Percentiles rank a stretch among this genome's conserved stretches.
These are phyloP conservation scores for Aspergillus calidoustus DNA, from an alignment of 2,329 filamentous ascomycete species.

Conservation along the genomic window DNA sequence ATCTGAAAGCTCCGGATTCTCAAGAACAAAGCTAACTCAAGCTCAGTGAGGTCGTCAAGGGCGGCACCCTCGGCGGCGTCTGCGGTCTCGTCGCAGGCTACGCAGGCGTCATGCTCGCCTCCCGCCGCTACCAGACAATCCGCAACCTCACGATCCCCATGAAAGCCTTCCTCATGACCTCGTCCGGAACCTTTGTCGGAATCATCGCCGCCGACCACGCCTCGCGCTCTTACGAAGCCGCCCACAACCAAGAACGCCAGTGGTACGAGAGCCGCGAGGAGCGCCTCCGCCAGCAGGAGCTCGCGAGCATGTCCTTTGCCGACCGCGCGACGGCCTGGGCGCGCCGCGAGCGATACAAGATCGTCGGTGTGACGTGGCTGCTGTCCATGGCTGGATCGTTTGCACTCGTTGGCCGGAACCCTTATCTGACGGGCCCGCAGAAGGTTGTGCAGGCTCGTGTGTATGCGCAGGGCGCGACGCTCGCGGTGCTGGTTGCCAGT, in stretches of 20 bases:
- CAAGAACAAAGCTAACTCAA: slow-evolving; percentile 21
- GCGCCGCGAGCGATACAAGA: slow-evolving; percentile 79
- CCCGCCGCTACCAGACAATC: slow-evolving; percentile 75
- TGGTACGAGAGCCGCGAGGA: slow-evolving; percentile 69
- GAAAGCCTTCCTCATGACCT: slow-evolving; percentile 86
- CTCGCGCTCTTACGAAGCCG: slow-evolving; percentile 72
- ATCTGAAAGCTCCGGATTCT: slow-evolving; percentile 20
- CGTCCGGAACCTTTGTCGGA: slow-evolving; percentile 78
- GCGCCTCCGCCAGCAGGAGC: slow-evolving; percentile 59
- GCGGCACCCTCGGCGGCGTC: slow-evolving; percentile 74
- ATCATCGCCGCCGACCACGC: slow-evolving; percentile 84
- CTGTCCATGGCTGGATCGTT: slow-evolving; percentile 78
- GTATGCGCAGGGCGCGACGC: slow-evolving; percentile 86
- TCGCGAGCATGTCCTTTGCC: slow-evolving; percentile 59
- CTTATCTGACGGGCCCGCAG: slow-evolving; percentile 74
- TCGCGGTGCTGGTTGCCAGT: slow-evolving; percentile 80
- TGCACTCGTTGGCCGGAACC: slow-evolving; percentile 76
- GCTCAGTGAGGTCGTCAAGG: slow-evolving; percentile 72
- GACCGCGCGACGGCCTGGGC: slow-evolving; percentile 74
- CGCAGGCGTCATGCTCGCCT: slow-evolving; percentile 69
- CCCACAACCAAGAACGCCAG: slow-evolving; percentile 67
- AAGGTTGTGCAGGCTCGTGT: slow-evolving; percentile 94
- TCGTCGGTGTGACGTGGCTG: slow-evolving; percentile 82
- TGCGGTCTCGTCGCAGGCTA: slow-evolving; percentile 70
- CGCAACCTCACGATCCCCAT: slow-evolving; percentile 84